A percentile compares a stretch with the other conserved stretches of the same genome.
These are phyloP conservation scores for Fusarium sp. DNA, from an alignment of 2,329 filamentous ascomycete species.

Conservation along the genomic window DNA sequence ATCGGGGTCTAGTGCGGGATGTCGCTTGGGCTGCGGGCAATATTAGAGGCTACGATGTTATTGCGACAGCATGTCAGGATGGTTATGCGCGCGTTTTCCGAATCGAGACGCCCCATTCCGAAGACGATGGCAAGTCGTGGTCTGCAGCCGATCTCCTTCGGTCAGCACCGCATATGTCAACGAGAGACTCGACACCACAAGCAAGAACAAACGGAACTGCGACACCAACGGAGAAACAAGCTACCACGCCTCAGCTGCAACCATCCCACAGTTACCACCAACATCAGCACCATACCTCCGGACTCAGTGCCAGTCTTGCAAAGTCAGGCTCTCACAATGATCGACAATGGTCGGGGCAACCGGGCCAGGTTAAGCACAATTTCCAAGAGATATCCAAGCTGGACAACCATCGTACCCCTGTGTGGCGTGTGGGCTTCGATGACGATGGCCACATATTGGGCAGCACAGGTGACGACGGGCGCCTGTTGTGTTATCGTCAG, in stretches of 20 bases:
- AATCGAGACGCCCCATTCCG: conserved; percentile 67
- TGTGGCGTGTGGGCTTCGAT: conserved; percentile 80
- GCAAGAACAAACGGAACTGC: conserved; percentile 45
- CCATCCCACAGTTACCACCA: conserved; percentile 43
- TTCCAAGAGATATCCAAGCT: conserved; percentile 73
- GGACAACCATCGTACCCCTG: conserved; percentile 73
- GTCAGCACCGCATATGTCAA: conserved; percentile 41
- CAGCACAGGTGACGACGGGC: conserved; percentile 80
- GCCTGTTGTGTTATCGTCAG: conserved; percentile 69
- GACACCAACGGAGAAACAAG: conserved; percentile 30
- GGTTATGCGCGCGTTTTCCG: conserved; percentile 91
- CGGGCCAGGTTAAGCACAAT: conserved; percentile 73
- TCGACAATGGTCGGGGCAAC: conserved; percentile 64
- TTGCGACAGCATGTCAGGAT: conserved; percentile 94
- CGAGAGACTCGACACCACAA: conserved; percentile 43
- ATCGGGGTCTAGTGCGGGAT: conserved; percentile 83
- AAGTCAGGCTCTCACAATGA: conserved; percentile 59
- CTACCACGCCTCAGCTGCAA: conserved; percentile 40
- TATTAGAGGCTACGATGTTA: conserved; percentile 86
- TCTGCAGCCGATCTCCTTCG: conserved; percentile 57
- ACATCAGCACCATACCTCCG: conserved; percentile 53
- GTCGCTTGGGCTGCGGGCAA: conserved; percentile 93
- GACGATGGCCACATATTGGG: conserved; percentile 77
- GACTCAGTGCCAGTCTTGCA: conserved; percentile 63
- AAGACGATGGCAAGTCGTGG: conserved; percentile 61